Evolutionary conservation across 2,329 filamentous ascomycete genomes (phyloP), one percentile per base, ranked within the genome.

Genomic region (Cytospora leucostoma): DNA sequence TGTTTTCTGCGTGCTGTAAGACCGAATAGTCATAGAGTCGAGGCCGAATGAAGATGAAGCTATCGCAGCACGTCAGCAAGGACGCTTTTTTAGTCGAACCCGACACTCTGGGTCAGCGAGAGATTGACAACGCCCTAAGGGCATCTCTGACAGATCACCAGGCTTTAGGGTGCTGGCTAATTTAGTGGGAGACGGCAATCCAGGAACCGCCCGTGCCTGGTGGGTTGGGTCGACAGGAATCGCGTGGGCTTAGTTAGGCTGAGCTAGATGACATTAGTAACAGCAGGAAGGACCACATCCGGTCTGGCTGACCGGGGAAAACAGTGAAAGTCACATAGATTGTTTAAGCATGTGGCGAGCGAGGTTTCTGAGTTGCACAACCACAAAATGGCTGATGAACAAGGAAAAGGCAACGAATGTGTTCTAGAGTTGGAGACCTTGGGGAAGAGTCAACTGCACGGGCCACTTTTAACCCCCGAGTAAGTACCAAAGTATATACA

Each of bases 71-170:
- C 67, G 67, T 70, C 62, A 66, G 64, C 61, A 66, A 59, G 56
- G 60, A 66, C 70, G 68, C 71, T 68, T 72, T 73, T 74, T 77
- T 77, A 76, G 74, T 73, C 70, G 71, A 76, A 73, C 76, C 76
- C 70, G 70, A 71, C 69, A 68, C 64, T 68, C 69, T 69, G 76
- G 76, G 73, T 76, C 76, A 71, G 64, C 71, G 72, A 72, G 71
- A 74, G 73, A 75, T 76, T 74, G 74, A 73, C 70, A 71, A 70
- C 69, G 71, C 70, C 71, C 71, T 70, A 72, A 70, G 67, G 38
- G 59, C 63, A 59, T 55, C 67, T 62, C 59, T 66, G 62, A 61
- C 59, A 51, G 64, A 62, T 65, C 64, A 65, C 64, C 50, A 54
- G 50, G 56, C 40, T 62, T 64, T 62, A 57, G 59, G 63, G 38